Conservation (phyloP, 2,329 filamentous ascomycete species). For the Fusarium pseudoanthophilum region DNA sequence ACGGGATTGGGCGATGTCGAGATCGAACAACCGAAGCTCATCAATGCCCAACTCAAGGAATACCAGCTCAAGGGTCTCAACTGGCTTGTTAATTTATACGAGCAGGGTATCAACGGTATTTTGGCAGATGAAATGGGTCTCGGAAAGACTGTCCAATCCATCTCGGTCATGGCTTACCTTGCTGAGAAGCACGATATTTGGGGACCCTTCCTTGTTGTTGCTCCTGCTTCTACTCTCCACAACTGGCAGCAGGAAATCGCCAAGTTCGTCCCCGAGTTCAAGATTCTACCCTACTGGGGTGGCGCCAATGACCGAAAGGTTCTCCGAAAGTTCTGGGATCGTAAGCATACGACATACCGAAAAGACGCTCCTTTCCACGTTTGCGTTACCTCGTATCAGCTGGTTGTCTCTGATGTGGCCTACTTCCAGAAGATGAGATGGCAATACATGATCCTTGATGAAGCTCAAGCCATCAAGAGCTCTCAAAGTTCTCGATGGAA, state of each 20-base stretch:
- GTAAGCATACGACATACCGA: constrained; percentile 95
- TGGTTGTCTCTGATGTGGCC: constrained; percentile 93
- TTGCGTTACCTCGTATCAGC: constrained; percentile 94
- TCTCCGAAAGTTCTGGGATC: constrained; percentile 98
- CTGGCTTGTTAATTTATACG: constrained; percentile 98
- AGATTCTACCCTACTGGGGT: constrained; percentile 97
- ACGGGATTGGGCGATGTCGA: constrained; percentile 94
- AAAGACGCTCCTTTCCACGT: constrained; percentile 96
- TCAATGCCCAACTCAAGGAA: constrained; percentile 95
- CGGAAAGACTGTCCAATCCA: constrained; percentile 98
- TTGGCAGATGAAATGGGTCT: constrained; percentile 99
- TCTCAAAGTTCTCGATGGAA: constrained; percentile 98
- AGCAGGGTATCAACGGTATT: constrained; percentile 99
- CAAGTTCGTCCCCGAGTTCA: constrained; percentile 92
- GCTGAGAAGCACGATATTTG: constrained; percentile 98
- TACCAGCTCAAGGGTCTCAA: constrained; percentile 99
- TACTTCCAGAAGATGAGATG: constrained; percentile 99
- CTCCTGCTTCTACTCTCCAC: constrained; percentile 94
- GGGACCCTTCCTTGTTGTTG: constrained; percentile 97
- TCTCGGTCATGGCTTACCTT: constrained; percentile 98
- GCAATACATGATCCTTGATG: constrained; percentile 99
- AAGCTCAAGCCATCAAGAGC: constrained; percentile 98
- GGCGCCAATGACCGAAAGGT: constrained; percentile 94
- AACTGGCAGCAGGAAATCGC: constrained; percentile 99
- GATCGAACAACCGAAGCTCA: constrained; percentile 91